Evolutionary conservation across 208 protist species (phyloP), one percentile per base, ranked within the genome.

Genomic region (Crithidia sp.): DNA sequence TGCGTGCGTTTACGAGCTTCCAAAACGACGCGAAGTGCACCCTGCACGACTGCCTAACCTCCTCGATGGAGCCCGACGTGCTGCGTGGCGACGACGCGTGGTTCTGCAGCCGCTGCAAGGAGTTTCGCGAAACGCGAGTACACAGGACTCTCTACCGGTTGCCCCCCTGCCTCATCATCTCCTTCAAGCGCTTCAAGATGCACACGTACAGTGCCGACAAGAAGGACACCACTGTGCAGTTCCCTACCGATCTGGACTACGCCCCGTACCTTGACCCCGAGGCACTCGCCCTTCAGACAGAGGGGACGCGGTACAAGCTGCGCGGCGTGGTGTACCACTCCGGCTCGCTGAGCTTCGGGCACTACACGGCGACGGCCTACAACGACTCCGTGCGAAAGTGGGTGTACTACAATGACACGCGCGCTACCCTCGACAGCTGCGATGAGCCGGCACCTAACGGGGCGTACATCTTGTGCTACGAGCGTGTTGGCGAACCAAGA

Each of bases 401-500:
- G 90, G 82, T 94, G 44, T 70, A 89, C 65, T 96, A 84, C 76
- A 90, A 96, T 79, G 92, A 96, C 75, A 76, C 79, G 2, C 66
- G 66, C 60, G 79, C 78, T 41, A 81, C 73, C 17, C 36, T 81
- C 16, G 61, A 83, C 41, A 52, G 53, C 52, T 17, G 53, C 36
- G 81, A 78, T 1, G 58, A 14, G 17, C 82, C 82, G 19, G 47
- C 60, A 8, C 57, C 82, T 3, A 63, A 71, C 17, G 82, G 81
- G 41, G 91, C 91, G 36, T 95, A 91, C 77, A 88, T 95, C 62
- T 67, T 95, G 59, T 95, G 71, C 74, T 95, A 91, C 56, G 87
- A 95, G 73, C 86, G 76, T 9, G 67, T 78, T 7, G 62, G 2
- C 7, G 47, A 76, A 43, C 5, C 47, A 40, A 54, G 55, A 5